phyloP scores from a whole-genome alignment of 805 yeast genomes.

The Kluyveromyces dobzhanskii region DNA sequence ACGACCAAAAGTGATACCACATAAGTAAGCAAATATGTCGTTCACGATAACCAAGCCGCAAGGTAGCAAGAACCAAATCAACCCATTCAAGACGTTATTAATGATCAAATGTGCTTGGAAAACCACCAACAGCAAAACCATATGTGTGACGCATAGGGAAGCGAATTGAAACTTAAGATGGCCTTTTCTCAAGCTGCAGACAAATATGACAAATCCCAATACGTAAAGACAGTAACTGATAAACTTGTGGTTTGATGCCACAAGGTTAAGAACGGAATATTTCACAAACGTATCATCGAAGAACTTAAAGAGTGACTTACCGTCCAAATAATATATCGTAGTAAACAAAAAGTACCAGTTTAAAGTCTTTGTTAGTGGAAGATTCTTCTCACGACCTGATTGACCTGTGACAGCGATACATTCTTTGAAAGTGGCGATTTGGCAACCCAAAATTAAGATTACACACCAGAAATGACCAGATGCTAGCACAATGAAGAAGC shows the following conservation, averaged over 20 bases:
- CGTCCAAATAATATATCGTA: conserved; percentile 85
- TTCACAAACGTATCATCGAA: conserved; percentile 38
- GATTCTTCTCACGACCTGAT: conserved; percentile 72
- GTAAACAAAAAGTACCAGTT: conserved; percentile 89
- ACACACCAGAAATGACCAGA: conserved; percentile 84
- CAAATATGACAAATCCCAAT: conserved; percentile 83
- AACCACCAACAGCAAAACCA: conserved; percentile 83
- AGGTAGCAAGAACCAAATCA: conserved; percentile 92
- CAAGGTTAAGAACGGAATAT: conserved; percentile 38
- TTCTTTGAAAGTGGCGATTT: conserved; percentile 81
- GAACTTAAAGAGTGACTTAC: conserved; percentile 68
- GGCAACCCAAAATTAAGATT: conserved; percentile 59
- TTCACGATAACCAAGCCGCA: conserved; percentile 86
- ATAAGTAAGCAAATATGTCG: conserved; percentile 92
- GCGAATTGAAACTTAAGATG: conserved; percentile 88
- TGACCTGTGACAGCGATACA: conserved; percentile 76
- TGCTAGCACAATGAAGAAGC: conserved; percentile 59
- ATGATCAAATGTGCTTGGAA: conserved; percentile 91
- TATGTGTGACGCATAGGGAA: conserved; percentile 87
- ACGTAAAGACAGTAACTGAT: conserved; percentile 78
- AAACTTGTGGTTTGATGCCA: conserved; percentile 74
- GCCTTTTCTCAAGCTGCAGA: conserved; percentile 81
- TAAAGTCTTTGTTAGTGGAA: conserved; percentile 74
- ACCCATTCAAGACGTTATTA: conserved; percentile 79
- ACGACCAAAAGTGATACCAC: conserved; percentile 93